Percentiles rank a stretch among this genome's conserved stretches.
Evolutionary conservation across 768 basidiomycete genomes (phyloP).

Genomic region (Naganishia randhawae): DNA sequence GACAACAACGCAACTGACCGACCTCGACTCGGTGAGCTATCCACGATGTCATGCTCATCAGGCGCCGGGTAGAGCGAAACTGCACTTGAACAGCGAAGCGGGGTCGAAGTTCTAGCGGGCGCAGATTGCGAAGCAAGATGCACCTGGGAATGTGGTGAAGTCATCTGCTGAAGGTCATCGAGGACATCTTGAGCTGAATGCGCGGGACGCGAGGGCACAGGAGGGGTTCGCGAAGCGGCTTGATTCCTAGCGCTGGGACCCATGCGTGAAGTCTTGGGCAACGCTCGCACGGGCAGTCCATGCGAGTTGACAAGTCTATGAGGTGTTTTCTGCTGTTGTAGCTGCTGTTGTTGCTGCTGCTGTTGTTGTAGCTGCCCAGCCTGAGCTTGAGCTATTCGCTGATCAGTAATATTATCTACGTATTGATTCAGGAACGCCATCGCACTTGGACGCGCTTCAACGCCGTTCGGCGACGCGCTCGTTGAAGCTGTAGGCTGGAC

Average conservation of each 20-base stretch:
- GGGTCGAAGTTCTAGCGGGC: neutral
- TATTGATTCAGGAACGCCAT: conserved; percentile 13
- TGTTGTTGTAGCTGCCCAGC: neutral
- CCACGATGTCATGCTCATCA: neutral
- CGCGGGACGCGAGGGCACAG: neutral
- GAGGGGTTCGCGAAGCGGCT: neutral
- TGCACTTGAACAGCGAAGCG: neutral
- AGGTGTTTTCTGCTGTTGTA: conserved; percentile 1
- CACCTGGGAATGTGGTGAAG: neutral
- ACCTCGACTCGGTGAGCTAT: conserved; percentile 16
- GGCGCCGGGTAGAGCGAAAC: neutral
- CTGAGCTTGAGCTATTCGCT: neutral
- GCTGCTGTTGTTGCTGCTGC: conserved; percentile 2
- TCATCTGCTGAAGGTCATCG: conserved; percentile 8
- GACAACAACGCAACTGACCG: neutral
- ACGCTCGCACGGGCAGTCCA: neutral
- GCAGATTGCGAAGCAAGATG: neutral
- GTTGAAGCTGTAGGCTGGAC: neutral
- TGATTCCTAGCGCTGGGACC: neutral
- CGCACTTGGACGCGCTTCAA: neutral
- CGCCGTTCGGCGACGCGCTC: neutral
- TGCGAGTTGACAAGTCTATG: neutral
- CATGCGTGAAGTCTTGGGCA: neutral
- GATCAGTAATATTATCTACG: conserved; percentile 8
- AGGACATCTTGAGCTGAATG: conserved; percentile 1